A percentile compares a stretch with the other conserved stretches of the same genome.
These are phyloP conservation scores for Fusarium humuli DNA, from an alignment of 2,329 filamentous ascomycete species.

Conservation along the genomic window DNA sequence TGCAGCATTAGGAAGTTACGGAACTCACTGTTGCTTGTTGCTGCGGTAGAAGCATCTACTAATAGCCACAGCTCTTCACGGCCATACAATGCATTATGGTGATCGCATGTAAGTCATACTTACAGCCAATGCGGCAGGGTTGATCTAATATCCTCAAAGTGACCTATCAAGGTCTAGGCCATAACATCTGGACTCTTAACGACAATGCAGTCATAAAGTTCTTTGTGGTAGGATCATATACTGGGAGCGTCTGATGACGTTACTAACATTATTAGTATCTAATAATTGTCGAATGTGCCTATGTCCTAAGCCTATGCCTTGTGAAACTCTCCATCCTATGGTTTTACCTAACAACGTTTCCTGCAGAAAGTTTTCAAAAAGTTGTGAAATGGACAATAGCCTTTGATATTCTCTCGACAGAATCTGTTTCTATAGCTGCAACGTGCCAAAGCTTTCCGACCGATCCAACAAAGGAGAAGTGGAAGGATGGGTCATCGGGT, in stretches of 20 bases:
- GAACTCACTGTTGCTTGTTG: too few species aligned
- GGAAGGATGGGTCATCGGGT: background rate
- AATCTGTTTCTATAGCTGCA: background rate
- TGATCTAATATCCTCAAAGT: background rate
- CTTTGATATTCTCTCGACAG: accelerated
- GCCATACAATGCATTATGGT: background rate
- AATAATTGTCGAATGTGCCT: background rate
- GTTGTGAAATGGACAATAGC: background rate
- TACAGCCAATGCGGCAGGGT: accelerated
- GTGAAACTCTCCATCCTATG: background rate
- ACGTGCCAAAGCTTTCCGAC: background rate
- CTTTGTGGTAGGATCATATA: background rate
- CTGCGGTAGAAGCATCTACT: background rate
- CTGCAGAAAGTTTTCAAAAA: accelerated
- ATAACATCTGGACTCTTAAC: background rate
- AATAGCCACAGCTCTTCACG: accelerated
- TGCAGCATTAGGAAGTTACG: background rate
- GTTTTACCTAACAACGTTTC: conserved; percentile 1
- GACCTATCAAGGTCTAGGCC: background rate
- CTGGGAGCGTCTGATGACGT: accelerated
- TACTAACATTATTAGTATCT: background rate
- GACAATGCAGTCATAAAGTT: background rate
- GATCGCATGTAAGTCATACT: background rate
- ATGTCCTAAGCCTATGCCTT: background rate
- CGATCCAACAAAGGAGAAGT: background rate